These are phyloP conservation scores for Oenanthe sinensis DNA, from an alignment of 129 eudicot genomes.

Conservation along the genomic window DNA sequence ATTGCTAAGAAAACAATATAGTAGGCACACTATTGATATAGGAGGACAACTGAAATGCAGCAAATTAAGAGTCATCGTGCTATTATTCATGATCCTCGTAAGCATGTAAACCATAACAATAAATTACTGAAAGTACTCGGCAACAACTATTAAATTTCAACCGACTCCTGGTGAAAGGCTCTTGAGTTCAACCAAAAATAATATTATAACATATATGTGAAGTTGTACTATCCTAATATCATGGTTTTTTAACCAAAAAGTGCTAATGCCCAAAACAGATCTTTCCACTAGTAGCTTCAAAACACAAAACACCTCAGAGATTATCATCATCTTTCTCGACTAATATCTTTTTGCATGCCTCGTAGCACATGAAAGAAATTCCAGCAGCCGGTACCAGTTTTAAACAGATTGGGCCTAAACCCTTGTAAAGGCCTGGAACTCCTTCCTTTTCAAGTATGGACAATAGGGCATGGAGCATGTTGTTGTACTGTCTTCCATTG, in stretches of 20 bases:
- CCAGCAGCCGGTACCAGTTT: constrained; percentile 91
- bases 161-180: background rate
- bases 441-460: constrained; percentile 80
- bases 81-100: too few relatives aligned
- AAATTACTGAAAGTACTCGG: background rate
- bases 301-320: background rate
- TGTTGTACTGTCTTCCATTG: constrained; percentile 56
- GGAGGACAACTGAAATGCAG: too few relatives aligned
- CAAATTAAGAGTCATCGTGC: too few relatives aligned
- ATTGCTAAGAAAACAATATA: background rate
- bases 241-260: background rate
- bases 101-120: background rate
- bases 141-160: background rate
- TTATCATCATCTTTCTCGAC: constrained; percentile 52
- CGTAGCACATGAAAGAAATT: constrained; percentile 93
- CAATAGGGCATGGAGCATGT: constrained; percentile 76
- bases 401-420: constrained; percentile 82
- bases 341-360: constrained; percentile 73
- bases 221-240: background rate
- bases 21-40: too few relatives aligned
- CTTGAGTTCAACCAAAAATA: background rate
- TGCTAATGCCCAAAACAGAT: background rate
- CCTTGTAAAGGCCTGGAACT: constrained; percentile 53
- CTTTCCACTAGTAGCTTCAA: background rate
- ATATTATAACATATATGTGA: too few relatives aligned